Evolutionary conservation across 108 stramenopile species (phyloP).

Genomic region (Seminavis robusta): DNA sequence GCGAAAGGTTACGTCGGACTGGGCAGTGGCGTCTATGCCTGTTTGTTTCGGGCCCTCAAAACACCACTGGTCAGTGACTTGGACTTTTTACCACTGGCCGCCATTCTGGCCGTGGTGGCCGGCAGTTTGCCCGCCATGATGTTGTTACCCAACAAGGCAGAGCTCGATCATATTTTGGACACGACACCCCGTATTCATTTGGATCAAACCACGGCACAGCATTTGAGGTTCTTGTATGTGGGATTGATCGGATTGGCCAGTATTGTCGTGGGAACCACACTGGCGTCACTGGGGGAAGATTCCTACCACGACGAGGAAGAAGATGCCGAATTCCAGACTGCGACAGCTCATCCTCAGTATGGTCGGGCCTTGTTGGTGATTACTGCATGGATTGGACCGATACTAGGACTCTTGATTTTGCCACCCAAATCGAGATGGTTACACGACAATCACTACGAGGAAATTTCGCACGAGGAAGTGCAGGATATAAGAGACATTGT

Average conservation of each 20-base stretch:
- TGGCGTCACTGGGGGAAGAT: slow-evolving; percentile 32
- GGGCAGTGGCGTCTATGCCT: slow-evolving; percentile 56
- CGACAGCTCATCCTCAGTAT: too few relatives aligned
- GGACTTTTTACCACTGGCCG: slow-evolving; percentile 80
- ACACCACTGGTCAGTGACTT: slow-evolving; percentile 27
- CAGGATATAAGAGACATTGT: too few relatives aligned
- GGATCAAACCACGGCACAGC: slow-evolving; percentile 62
- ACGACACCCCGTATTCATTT: slow-evolving; percentile 18
- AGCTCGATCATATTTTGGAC: slow-evolving; percentile 22
- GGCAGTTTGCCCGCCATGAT: slow-evolving; percentile 57
- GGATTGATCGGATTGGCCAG: slow-evolving; percentile 52
- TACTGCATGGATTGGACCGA: too few relatives aligned
- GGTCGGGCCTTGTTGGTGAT: too few relatives aligned
- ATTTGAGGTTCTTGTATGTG: slow-evolving; percentile 65
- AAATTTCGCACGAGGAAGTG: too few relatives aligned
- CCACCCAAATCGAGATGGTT: too few relatives aligned
- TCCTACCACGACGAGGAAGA: slow-evolving; percentile 1
- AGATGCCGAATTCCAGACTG: too few relatives aligned
- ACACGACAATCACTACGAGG: too few relatives aligned
- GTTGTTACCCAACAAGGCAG: slow-evolving; percentile 49
- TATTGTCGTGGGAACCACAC: slow-evolving; percentile 48
- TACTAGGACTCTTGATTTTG: too few relatives aligned
- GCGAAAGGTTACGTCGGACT: slow-evolving; percentile 88
- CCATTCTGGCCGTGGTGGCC: slow-evolving; percentile 54
- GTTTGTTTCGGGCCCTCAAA: slow-evolving; percentile 52